A percentile compares a stretch with the other conserved stretches of the same genome.
Evolutionary conservation across 2,329 filamentous ascomycete species (phyloP).

Genomic region (Emmonsia crescens): DNA sequence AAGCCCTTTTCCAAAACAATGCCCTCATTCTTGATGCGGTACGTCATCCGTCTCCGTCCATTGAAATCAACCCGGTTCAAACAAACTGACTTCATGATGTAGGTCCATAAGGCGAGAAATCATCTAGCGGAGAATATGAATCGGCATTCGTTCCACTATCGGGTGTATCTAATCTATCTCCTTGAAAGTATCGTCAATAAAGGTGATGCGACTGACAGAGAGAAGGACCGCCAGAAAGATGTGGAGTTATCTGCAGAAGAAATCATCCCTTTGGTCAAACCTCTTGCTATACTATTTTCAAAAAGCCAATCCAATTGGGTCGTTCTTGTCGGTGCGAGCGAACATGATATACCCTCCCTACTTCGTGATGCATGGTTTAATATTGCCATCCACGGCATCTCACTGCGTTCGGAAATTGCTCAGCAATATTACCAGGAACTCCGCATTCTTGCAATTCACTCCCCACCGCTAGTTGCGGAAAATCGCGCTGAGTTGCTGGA

Average conservation of each 20-base stretch:
- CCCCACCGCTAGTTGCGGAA: constrained; percentile 75
- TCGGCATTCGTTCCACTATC: constrained; percentile 62
- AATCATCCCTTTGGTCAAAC: constrained; percentile 76
- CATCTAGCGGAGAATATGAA: constrained; percentile 61
- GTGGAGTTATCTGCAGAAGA: constrained; percentile 73
- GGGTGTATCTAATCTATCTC: constrained; percentile 72
- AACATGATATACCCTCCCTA: constrained; percentile 56
- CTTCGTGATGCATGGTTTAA: constrained; percentile 97
- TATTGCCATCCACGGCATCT: constrained; percentile 87
- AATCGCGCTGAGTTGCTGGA: constrained; percentile 82
- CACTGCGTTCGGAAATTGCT: constrained; percentile 59
- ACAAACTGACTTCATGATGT: not conserved
- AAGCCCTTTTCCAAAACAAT: constrained; percentile 61
- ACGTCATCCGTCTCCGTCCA: constrained; percentile 24
- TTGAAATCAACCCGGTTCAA: not conserved
- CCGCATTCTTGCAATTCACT: constrained; percentile 73
- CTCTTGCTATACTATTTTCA: constrained; percentile 76
- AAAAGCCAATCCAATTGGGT: constrained; percentile 17
- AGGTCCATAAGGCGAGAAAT: constrained; percentile 67
- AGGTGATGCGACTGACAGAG: constrained; percentile 68
- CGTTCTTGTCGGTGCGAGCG: constrained; percentile 21
- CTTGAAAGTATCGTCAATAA: constrained; percentile 82
- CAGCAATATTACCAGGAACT: constrained; percentile 67
- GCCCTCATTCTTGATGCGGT: constrained; percentile 59
- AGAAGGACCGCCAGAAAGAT: constrained; percentile 64